Percentiles rank a stretch among this genome's conserved stretches.
Evolutionary conservation across 805 yeast genomes (phyloP).

Genomic region (Zygoascus ofunaensis): DNA sequence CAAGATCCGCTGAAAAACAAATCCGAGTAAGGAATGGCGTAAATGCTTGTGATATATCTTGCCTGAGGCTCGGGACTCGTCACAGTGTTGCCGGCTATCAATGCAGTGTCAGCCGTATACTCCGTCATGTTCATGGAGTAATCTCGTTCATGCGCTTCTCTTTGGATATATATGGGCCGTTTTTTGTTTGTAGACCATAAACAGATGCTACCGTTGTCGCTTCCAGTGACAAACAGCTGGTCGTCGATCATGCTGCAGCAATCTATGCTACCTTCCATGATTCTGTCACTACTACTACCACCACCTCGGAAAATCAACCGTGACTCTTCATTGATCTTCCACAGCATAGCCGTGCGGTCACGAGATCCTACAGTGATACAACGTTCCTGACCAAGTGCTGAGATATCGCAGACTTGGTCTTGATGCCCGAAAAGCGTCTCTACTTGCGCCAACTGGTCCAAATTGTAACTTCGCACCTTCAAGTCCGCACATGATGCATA

Average conservation of each 20-base stretch:
- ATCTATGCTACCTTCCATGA: constrained; percentile 77
- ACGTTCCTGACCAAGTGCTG: constrained; percentile 76
- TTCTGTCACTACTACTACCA: constrained; percentile 42
- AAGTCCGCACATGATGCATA: constrained; percentile 91
- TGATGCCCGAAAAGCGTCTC: constrained; percentile 95
- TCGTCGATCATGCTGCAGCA: constrained; percentile 88
- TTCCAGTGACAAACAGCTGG: constrained; percentile 85
- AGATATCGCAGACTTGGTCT: constrained; percentile 72
- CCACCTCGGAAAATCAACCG: constrained; percentile 91
- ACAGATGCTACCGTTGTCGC: constrained; percentile 86
- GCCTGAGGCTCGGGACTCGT: constrained; percentile 64
- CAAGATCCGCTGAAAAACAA: constrained; percentile 83
- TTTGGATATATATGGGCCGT: constrained; percentile 64
- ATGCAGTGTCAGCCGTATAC: constrained; percentile 43
- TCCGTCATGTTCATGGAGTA: constrained; percentile 40
- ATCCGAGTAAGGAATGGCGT: constrained; percentile 79
- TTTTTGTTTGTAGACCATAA: constrained; percentile 88
- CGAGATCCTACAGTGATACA: constrained; percentile 95
- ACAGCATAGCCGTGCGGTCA: constrained; percentile 88
- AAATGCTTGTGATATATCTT: constrained; percentile 73
- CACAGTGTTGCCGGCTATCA: constrained; percentile 15
- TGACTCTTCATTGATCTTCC: constrained; percentile 96
- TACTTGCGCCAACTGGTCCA: constrained; percentile 78
- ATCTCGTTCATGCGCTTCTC: constrained; percentile 70
- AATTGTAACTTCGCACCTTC: constrained; percentile 76